Conservation (phyloP, 306 rosid genomes). For the Gleditsia sinensis region DNA sequence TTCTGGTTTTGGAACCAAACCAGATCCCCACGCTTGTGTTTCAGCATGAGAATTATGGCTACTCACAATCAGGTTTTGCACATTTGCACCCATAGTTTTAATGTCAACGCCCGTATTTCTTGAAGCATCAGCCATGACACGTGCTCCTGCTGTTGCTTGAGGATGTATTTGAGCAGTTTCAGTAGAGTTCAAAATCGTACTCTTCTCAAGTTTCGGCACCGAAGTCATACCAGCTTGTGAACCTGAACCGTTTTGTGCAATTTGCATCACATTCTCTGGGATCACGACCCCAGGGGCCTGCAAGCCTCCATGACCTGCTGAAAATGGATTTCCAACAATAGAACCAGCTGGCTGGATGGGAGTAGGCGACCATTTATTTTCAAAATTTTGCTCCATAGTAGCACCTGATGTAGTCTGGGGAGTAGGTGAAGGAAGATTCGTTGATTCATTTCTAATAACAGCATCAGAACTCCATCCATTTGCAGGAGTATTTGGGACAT, state of each 20-base stretch:
- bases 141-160: conserved; percentile 45
- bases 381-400: conserved; percentile 54
- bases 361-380: conserved; percentile 66
- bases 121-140: conserved; percentile 40
- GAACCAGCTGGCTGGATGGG: conserved; percentile 51
- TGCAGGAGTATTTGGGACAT: conserved; percentile 60
- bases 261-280: conserved; percentile 41
- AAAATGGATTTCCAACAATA: conserved; percentile 41
- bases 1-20: conserved; percentile 52
- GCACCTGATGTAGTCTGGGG: conserved; percentile 66
- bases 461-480: conserved; percentile 61
- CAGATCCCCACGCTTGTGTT: conserved; percentile 67
- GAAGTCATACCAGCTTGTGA: conserved; percentile 44
- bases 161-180: conserved; percentile 51
- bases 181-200: conserved; percentile 34
- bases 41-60: conserved; percentile 49
- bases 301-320: conserved; percentile 46
- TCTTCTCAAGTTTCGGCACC: conserved; percentile 37
- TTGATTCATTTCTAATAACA: conserved; percentile 54
- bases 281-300: conserved; percentile 41
- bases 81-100: conserved; percentile 58
- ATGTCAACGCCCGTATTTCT: conserved; percentile 49
- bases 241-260: conserved; percentile 44
- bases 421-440: conserved; percentile 96
- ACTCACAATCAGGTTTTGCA: conserved; percentile 58